Base-by-base conservation (phyloP, 2,329 filamentous ascomycete species). In the Chrysosporium queenslandicum region DNA sequence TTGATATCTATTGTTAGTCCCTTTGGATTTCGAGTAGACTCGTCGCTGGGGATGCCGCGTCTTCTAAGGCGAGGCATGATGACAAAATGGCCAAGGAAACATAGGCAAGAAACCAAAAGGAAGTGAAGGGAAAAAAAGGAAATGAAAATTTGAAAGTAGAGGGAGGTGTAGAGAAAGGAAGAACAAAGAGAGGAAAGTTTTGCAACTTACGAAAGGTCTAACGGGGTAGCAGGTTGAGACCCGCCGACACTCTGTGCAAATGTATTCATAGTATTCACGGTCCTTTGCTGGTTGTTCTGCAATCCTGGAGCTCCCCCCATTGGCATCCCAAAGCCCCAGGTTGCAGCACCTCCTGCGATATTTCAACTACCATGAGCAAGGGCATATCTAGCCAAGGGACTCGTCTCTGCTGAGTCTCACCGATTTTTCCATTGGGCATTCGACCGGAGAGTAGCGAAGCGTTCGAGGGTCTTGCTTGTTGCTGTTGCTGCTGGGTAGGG, bases 311-410 rank as follows among this genome's bases (percentile, higher is more conserved):
- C 71, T 57, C 74, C 75, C 48, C 74, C 74, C 62, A 77, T 73
- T 40, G 77, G 75, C 51, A 75, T 66, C 46, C 75, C 76, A 62
- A 80, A 80, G 46, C 75, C 77, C 78, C 78, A 81, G 63, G 76
- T 76, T 56, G 76, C 72, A 60, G 74, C 74, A 60, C 71, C 74
- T 49, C 77, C 78, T 53, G 52, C 21, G n/a, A 21, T 6, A 21
- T 21, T 29, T 9, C 42, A 46, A n/a, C 34, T 30, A 20, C 11
- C 52, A 40, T 55, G 42, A 54, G 53, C 30, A 48, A 54, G 39
- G 42, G 30, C 45, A 46, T 21, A 39, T 25, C 36, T 21, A 12
- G 18, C 43, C 16, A 27, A 43, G 9, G 36, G 18, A 27, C 43
- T 32, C 12, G 12, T 25, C 27, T n/a, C 6, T 21, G 14, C 37